Conservation (phyloP, 192 early-diverging fungal species). For the Gigaspora rosea region DNA sequence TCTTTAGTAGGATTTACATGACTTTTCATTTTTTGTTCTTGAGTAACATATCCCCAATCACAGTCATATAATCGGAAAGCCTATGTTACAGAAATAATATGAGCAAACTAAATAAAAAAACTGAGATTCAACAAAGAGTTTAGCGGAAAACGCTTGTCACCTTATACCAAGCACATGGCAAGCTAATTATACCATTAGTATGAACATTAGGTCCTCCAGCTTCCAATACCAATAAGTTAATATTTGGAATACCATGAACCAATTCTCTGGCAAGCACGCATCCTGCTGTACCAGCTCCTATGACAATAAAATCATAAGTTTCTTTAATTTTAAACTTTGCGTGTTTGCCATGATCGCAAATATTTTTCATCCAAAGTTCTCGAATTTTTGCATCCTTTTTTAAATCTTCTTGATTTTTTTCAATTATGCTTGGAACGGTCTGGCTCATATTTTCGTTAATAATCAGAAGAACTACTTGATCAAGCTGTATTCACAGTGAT, state of each 20-base stretch:
- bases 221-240: slow-evolving; percentile 3
- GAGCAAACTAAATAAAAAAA: neutral
- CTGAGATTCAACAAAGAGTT: neutral
- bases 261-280: neutral
- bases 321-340: neutral
- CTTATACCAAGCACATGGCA: neutral
- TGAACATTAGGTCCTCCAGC: neutral
- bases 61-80: neutral
- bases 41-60: too few relatives aligned
- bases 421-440: too few relatives aligned
- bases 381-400: neutral
- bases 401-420: too few relatives aligned
- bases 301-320: slow-evolving; percentile 1
- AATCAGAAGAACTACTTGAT: too few relatives aligned
- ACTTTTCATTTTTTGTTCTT: too few relatives aligned
- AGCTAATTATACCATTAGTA: neutral
- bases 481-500: too few relatives aligned
- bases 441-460: too few relatives aligned
- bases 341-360: neutral
- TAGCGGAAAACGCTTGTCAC: neutral
- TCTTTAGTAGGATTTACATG: neutral
- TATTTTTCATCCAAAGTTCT: neutral
- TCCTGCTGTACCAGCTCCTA: slow-evolving; percentile 1
- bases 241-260: neutral
- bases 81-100: neutral